Percentiles rank a stretch among this genome's conserved stretches.
These are phyloP conservation scores for Talaromyces sp. DNA, from an alignment of 2,329 filamentous ascomycete genomes.

Conservation along the genomic window DNA sequence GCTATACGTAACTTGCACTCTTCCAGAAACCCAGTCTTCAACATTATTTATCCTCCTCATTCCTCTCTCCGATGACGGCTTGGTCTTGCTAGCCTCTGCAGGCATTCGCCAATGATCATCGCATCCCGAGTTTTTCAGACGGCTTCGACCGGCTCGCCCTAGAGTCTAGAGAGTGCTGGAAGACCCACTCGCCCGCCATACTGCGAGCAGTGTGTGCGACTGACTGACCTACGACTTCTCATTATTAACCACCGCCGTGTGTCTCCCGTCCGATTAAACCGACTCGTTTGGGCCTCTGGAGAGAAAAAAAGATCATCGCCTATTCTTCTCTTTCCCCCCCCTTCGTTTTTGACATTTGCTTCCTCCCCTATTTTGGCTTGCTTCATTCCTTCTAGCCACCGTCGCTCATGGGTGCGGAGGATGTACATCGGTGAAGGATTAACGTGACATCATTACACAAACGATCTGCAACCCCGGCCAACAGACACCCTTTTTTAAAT, in stretches of 20 bases:
- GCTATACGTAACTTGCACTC: background rate
- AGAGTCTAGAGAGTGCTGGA: background rate
- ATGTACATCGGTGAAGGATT: constrained; percentile 9
- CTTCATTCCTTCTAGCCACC: background rate
- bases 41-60: background rate
- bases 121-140: background rate
- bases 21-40: background rate
- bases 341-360: background rate
- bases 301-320: background rate
- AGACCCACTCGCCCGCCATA: background rate
- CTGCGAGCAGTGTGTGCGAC: background rate
- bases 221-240: background rate
- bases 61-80: background rate
- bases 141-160: background rate
- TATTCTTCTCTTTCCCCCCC: background rate
- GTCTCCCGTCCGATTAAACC: background rate
- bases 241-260: background rate
- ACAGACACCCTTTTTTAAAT: background rate
- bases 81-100: background rate
- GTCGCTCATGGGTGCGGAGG: constrained; percentile 4
- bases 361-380: background rate
- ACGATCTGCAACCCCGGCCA: constrained; percentile 6
- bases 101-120: background rate
- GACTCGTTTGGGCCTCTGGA: background rate
- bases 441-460: constrained; percentile 13